A percentile compares a stretch with the other conserved stretches of the same genome.
Conservation (phyloP, 2,329 filamentous ascomycete species). For the Fusarium sororula region DNA sequence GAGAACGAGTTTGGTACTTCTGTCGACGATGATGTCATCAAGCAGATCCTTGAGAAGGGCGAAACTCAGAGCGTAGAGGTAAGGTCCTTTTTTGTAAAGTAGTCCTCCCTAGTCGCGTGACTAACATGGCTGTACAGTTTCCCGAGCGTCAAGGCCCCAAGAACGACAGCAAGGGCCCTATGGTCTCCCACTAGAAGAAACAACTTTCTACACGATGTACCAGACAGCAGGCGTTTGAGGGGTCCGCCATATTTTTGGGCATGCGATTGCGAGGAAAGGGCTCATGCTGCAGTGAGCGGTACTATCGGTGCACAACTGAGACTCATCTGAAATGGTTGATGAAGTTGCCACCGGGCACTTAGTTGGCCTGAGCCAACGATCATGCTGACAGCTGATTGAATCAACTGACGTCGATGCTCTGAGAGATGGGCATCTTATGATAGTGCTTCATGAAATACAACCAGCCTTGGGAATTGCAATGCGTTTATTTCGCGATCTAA, state of each 20-base stretch:
- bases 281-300: background rate
- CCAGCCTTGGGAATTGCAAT: slow-evolving; percentile 18
- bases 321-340: slow-evolving; percentile 23
- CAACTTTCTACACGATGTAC: background rate
- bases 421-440: slow-evolving; percentile 34
- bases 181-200: slow-evolving; percentile 53
- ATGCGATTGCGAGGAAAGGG: background rate
- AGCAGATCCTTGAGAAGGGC: slow-evolving; percentile 82
- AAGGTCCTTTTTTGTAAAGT: slow-evolving; percentile 29
- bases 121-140: slow-evolving; percentile 51
- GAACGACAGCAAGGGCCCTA: slow-evolving; percentile 61
- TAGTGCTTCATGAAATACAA: slow-evolving; percentile 25
- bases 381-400: slow-evolving; percentile 4
- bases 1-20: slow-evolving; percentile 88
- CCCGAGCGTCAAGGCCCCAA: slow-evolving; percentile 61
- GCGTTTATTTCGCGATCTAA: background rate
- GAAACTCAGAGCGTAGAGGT: slow-evolving; percentile 69
- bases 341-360: slow-evolving; percentile 4
- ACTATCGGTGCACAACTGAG: slow-evolving; percentile 5
- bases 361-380: slow-evolving; percentile 5
- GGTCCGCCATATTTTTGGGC: slow-evolving; percentile 1
- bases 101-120: background rate
- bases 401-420: slow-evolving; percentile 17
- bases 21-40: slow-evolving; percentile 82
- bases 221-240: slow-evolving; percentile 16